These are phyloP conservation scores for Leucoagaricus sp. DNA, from an alignment of 1,284 basidiomycete species.

Conservation along the genomic window DNA sequence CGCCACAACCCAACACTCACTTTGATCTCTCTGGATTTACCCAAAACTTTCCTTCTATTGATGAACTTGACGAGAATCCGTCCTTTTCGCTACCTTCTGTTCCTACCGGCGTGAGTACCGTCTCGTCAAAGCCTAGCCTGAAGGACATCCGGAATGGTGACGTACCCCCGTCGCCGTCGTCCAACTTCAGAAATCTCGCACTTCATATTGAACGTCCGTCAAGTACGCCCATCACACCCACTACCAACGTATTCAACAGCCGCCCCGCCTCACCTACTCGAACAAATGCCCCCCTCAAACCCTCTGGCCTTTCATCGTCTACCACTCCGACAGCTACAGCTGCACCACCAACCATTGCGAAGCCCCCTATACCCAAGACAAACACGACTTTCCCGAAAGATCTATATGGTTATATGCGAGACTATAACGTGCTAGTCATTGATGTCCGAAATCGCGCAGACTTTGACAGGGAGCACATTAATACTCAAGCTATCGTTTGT, in stretches of 20 bases:
- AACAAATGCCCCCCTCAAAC: slow-evolving; percentile 41
- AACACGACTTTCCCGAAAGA: slow-evolving; percentile 64
- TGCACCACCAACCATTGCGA: slow-evolving; percentile 20
- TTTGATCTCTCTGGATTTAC: slow-evolving; percentile 54
- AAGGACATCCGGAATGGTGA: slow-evolving; percentile 25
- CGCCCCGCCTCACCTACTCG: slow-evolving; percentile 53
- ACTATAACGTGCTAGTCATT: slow-evolving; percentile 74
- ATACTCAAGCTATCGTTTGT: slow-evolving; percentile 73
- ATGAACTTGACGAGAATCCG: slow-evolving; percentile 65
- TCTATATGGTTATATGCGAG: slow-evolving; percentile 61
- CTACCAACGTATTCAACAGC: slow-evolving; percentile 55
- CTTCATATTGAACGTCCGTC: slow-evolving; percentile 65
- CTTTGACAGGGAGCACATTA: slow-evolving; percentile 77
- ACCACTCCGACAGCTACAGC: not conserved
- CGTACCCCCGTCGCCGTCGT: slow-evolving; percentile 28
- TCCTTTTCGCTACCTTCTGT: slow-evolving; percentile 50
- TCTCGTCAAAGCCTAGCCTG: slow-evolving; percentile 22
- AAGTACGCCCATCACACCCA: slow-evolving; percentile 70
- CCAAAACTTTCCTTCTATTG: slow-evolving; percentile 70
- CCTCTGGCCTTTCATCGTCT: slow-evolving; percentile 42
- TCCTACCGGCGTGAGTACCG: slow-evolving; percentile 38
- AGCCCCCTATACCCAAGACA: slow-evolving; percentile 41
- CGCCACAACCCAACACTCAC: slow-evolving; percentile 39
- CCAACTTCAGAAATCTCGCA: slow-evolving; percentile 33
- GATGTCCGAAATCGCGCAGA: slow-evolving; percentile 83